Evolutionary conservation across 2,329 filamentous ascomycete species (phyloP).

Genomic region (Talaromyces pinophilus): DNA sequence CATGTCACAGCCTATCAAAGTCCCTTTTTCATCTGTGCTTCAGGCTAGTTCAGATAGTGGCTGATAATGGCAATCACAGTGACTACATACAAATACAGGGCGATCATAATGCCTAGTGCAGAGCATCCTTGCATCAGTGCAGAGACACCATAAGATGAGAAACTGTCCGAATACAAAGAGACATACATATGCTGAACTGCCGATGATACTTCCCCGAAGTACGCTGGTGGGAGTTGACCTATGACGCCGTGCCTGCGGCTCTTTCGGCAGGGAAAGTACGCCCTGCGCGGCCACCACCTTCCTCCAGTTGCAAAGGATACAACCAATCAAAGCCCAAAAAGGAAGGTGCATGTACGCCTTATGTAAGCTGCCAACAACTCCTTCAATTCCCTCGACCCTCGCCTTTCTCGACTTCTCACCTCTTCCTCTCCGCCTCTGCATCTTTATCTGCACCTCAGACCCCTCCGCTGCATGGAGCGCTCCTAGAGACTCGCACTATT

Average conservation of each 20-base stretch:
- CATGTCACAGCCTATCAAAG: not conserved
- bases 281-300: not conserved
- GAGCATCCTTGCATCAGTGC: conserved; percentile 6
- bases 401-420: not conserved
- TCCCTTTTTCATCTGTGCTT: not conserved
- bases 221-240: not conserved
- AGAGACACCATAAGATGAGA: not conserved
- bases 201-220: not conserved
- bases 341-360: not conserved
- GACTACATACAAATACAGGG: not conserved
- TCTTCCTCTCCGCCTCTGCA: conserved; percentile 1
- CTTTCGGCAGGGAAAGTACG: not conserved
- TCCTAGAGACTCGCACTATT: conserved; percentile 6
- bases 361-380: not conserved
- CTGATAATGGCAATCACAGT: not conserved
- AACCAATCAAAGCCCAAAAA: too few species aligned
- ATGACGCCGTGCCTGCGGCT: conserved; percentile 2
- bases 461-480: conserved; percentile 1
- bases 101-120: conserved; percentile 3
- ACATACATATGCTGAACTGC: not conserved
- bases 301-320: not conserved
- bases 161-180: too few species aligned
- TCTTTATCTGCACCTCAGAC: conserved; percentile 7
- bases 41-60: not conserved
- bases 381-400: not conserved